Conservation (phyloP, 2,329 filamentous ascomycete species). For the Clonostachys solani region DNA sequence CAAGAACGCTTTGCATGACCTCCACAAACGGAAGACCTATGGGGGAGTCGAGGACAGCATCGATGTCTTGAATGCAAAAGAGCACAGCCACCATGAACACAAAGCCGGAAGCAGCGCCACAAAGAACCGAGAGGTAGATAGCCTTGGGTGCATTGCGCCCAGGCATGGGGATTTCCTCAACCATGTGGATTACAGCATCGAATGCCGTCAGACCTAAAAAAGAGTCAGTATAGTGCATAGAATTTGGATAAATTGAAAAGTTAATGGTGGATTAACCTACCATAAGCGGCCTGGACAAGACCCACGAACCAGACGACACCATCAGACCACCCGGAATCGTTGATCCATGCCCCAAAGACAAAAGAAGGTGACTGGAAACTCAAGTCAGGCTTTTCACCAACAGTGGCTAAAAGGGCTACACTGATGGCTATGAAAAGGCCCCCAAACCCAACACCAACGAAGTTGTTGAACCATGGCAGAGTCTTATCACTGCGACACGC, state of each 20-base stretch:
- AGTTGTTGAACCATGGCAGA: slow-evolving; percentile 48
- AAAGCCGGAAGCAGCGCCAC: slow-evolving; percentile 42
- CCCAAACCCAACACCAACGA: slow-evolving; percentile 48
- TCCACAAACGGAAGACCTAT: slow-evolving; percentile 44
- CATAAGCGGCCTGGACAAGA: slow-evolving; percentile 52
- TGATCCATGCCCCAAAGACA: slow-evolving; percentile 45
- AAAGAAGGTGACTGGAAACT: slow-evolving; percentile 43
- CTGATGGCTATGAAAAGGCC: slow-evolving; percentile 47
- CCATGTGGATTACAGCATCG: slow-evolving; percentile 54
- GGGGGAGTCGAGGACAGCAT: slow-evolving; percentile 29
- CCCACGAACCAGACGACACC: slow-evolving; percentile 56
- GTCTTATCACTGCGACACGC: slow-evolving; percentile 37
- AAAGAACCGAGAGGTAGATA: slow-evolving; percentile 46
- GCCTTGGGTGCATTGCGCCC: slow-evolving; percentile 43
- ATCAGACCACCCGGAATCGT: slow-evolving; percentile 43
- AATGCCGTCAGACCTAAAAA: slow-evolving; percentile 41
- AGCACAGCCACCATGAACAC: slow-evolving; percentile 48
- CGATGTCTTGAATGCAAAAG: slow-evolving; percentile 42
- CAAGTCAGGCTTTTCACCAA: slow-evolving; percentile 37
- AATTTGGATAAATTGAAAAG: neutral
- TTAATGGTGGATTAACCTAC: slow-evolving; percentile 14
- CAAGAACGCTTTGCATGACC: slow-evolving; percentile 29
- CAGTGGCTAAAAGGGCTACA: slow-evolving; percentile 45
- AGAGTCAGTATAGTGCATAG: neutral
- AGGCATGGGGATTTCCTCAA: slow-evolving; percentile 50